Evolutionary conservation across 2,329 filamentous ascomycete genomes (phyloP), one percentile per base, ranked within the genome.

Genomic region (Ceratocystis colombiana): DNA sequence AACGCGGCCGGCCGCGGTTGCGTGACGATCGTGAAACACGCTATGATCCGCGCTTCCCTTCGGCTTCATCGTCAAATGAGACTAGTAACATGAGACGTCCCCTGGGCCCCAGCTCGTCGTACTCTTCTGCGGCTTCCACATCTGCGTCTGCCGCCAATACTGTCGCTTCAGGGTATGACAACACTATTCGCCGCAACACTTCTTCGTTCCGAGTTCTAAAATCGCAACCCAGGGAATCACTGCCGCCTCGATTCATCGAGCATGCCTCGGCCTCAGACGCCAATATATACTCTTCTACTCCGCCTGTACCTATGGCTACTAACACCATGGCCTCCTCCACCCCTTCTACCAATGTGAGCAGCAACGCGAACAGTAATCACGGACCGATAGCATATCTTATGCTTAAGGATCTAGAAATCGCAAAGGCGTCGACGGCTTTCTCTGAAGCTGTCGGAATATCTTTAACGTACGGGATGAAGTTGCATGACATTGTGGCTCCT

Each of bases 1-100:
- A 93, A 74, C 80, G 89, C 71, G 89, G 89, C 53, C 82, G 89
- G 62, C 89, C 89, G 68, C 82, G 89, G 69, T 78, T 94, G 70
- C 84, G 89, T 71, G 89, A 93, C 72, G 87, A 89, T 68, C 79
- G 82, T 70, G 84, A 87, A 69, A 72, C 80, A 62, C 79, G 83
- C 69, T 85, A 82, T 71, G 84, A 86, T 67, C 73, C 78, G 2
- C 77, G 80, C 67, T 79, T 78, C 67, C 74, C 77, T 10, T 68
- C 64, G 3, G 53, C 66, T 22, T 66, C 66, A 10, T 59, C 77
- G 78, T 68, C 74, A 76, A 66, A 66, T 28, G 64, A 65, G 46
- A 50, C 64, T 12, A 30, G 46, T 17, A 67, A 37, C 28, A 67
- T 67, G 61, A 65, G 66, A 66, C 66, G 61, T 8, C 59, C 66